phyloP scores from a whole-genome alignment of 108 stramenopile species.

The Skeletonema grethae region DNA sequence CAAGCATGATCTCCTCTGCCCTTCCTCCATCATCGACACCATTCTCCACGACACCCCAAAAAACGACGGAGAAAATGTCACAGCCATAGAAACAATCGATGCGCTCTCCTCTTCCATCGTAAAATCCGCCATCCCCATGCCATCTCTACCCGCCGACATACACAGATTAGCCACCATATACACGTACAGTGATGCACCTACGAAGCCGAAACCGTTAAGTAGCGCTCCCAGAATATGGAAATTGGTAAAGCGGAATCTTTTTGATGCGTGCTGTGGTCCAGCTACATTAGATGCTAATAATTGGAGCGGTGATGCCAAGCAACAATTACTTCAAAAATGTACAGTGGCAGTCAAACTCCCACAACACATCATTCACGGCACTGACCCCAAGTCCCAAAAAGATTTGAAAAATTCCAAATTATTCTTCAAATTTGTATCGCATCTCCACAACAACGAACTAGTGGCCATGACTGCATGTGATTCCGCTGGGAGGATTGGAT shows the following conservation, averaged over 20 bases:
- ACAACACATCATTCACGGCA: slow-evolving; percentile 30
- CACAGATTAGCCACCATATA: slow-evolving; percentile 53
- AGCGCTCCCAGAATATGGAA: slow-evolving; percentile 33
- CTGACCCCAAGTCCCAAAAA: slow-evolving; percentile 29
- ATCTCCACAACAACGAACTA: slow-evolving; percentile 29
- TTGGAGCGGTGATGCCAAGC: not conserved
- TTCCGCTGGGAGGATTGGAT: slow-evolving; percentile 66
- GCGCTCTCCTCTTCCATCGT: slow-evolving; percentile 24
- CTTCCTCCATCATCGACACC: slow-evolving; percentile 18
- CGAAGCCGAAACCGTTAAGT: slow-evolving; percentile 60
- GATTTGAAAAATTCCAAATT: slow-evolving; percentile 56
- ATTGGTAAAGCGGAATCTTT: slow-evolving; percentile 28
- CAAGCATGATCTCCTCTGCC: slow-evolving; percentile 51
- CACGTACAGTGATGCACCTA: slow-evolving; percentile 71
- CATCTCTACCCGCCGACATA: slow-evolving; percentile 3
- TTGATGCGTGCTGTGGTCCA: slow-evolving; percentile 36
- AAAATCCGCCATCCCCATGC: slow-evolving; percentile 17
- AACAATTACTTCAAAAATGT: slow-evolving; percentile 33
- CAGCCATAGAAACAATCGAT: slow-evolving; percentile 16
- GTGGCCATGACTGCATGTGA: slow-evolving; percentile 71
- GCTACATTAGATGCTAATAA: not conserved
- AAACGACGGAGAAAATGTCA: not conserved
- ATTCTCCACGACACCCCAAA: not conserved
- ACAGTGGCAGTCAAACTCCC: slow-evolving; percentile 64
- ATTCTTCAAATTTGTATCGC: slow-evolving; percentile 58